phyloP scores from a whole-genome alignment of 192 early-diverging fungal genomes.

The Gryganskiella cystojenkinii region DNA sequence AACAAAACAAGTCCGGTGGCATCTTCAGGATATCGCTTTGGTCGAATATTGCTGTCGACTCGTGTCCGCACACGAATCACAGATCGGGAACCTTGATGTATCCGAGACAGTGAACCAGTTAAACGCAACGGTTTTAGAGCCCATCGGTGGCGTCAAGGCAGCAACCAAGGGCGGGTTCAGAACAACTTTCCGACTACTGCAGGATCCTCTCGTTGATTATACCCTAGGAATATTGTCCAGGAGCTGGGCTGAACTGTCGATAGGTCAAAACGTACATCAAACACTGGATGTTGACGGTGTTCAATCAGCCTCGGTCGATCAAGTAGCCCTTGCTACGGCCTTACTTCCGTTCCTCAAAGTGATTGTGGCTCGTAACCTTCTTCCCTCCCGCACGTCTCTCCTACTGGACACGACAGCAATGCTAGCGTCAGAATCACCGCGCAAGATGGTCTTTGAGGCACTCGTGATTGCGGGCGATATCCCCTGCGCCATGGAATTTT shows the following conservation, averaged over 20 bases:
- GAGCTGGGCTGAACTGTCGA: slow-evolving; percentile 19
- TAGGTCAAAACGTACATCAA: neutral
- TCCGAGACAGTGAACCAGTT: slow-evolving; percentile 15
- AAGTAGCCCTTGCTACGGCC: slow-evolving; percentile 23
- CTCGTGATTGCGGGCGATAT: slow-evolving; percentile 3
- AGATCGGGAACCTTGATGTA: slow-evolving; percentile 11
- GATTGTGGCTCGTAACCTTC: slow-evolving; percentile 20
- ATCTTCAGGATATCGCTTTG: slow-evolving; percentile 30
- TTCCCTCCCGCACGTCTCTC: slow-evolving; percentile 22
- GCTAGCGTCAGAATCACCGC: neutral
- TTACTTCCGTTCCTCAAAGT: slow-evolving; percentile 18
- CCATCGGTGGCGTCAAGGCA: neutral
- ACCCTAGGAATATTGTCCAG: slow-evolving; percentile 25
- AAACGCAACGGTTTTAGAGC: slow-evolving; percentile 14
- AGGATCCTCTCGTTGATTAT: slow-evolving; percentile 36
- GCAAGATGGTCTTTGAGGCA: slow-evolving; percentile 24
- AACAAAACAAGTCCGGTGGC: slow-evolving; percentile 6
- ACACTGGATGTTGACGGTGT: neutral
- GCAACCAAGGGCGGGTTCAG: neutral
- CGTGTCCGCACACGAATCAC: slow-evolving; percentile 10
- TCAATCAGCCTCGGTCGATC: slow-evolving; percentile 15
- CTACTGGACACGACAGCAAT: neutral
- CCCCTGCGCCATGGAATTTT: slow-evolving; percentile 25
- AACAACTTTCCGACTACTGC: slow-evolving; percentile 14
- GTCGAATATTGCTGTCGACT: slow-evolving; percentile 43